Conservation (phyloP, 2,329 filamentous ascomycete genomes). For the Dothiorella sarmentorum region DNA sequence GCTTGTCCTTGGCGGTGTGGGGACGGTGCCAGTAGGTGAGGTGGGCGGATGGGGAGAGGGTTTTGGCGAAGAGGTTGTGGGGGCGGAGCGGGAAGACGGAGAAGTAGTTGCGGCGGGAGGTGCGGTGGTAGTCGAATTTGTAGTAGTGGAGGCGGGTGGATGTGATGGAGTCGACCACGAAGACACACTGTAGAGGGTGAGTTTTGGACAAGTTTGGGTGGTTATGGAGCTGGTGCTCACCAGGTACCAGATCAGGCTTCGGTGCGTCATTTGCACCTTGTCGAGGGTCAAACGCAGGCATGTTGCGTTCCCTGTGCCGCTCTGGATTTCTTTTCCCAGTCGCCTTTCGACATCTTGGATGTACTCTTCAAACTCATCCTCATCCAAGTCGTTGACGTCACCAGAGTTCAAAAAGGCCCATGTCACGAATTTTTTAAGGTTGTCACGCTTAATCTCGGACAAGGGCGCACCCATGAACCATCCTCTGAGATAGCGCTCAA, state of each 20-base stretch:
- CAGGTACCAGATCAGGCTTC: constrained; percentile 62
- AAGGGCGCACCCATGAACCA: constrained; percentile 64
- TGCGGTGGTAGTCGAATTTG: constrained; percentile 54
- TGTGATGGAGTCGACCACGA: constrained; percentile 51
- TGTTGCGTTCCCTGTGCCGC: constrained; percentile 55
- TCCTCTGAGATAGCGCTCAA: constrained; percentile 55
- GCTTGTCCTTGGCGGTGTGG: constrained; percentile 55
- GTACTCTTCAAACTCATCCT: constrained; percentile 57
- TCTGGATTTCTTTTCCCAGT: constrained; percentile 50
- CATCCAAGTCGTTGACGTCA: constrained; percentile 37
- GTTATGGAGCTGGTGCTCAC: constrained; percentile 37
- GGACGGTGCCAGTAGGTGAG: constrained; percentile 65
- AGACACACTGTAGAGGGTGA: constrained; percentile 38
- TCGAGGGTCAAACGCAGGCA: constrained; percentile 65
- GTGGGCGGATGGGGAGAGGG: constrained; percentile 27
- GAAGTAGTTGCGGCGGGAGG: constrained; percentile 41
- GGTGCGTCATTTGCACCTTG: constrained; percentile 57
- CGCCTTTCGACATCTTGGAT: constrained; percentile 51
- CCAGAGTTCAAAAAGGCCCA: constrained; percentile 65
- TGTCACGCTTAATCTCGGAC: constrained; percentile 61
- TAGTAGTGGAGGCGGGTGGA: constrained; percentile 43
- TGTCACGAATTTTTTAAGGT: constrained; percentile 62
- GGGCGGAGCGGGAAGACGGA: constrained; percentile 59
- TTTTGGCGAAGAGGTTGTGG: constrained; percentile 34
- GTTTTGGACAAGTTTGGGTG: background rate